Base-by-base conservation (phyloP, 2,329 filamentous ascomycete genomes). In the Microcyclosporella mali region DNA sequence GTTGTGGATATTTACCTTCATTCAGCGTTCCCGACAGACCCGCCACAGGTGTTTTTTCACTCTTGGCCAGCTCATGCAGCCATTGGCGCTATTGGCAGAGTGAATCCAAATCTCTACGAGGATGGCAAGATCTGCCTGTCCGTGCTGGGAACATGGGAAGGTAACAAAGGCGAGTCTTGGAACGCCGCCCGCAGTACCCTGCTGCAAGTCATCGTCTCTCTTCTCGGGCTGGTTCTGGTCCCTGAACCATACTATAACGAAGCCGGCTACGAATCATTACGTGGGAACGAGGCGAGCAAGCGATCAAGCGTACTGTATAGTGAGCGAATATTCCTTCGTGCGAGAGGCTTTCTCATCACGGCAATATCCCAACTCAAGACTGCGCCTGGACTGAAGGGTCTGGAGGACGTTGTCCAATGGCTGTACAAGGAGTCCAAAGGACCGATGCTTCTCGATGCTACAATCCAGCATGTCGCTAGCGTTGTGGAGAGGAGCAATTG, bases 31-130 rank as follows among this genome's bases (percentile, higher is more conserved):
- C 78, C 78, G 1, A 58, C 61, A n/a, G 56, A 62, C 2, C 73
- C 78, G 2, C 78, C 78, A 0, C 58, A 64, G n/a, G 71, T 71
- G 1, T 74, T 69, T 59, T 82, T 81, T 58, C 76, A 81, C 57
- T 76, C 71, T 38, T 81, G 77, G 76, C 40, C 53, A 65, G 47
- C 60, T 43, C 41, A 61, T 44, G 35, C 57, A 42, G 46, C 51
- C 3, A 49, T 60, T 6, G 57, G 59, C 3, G 58, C 56, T 2
- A 45, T 52, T 3, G 60, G 56, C 16, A 33, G 56, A 8, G 57
- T 81, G 17, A 82, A 81, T 49, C 78, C 78, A 0, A 82, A 82
- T 50, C 60, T 82, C 1, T 81, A 81, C 57, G 77, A 81, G 50
- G 73, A 79, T 46, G 77, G 78, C 17, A 79, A 75, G 54, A 78